These are phyloP conservation scores for Knoxdaviesia proteae DNA, from an alignment of 2,329 filamentous ascomycete species.

Conservation along the genomic window DNA sequence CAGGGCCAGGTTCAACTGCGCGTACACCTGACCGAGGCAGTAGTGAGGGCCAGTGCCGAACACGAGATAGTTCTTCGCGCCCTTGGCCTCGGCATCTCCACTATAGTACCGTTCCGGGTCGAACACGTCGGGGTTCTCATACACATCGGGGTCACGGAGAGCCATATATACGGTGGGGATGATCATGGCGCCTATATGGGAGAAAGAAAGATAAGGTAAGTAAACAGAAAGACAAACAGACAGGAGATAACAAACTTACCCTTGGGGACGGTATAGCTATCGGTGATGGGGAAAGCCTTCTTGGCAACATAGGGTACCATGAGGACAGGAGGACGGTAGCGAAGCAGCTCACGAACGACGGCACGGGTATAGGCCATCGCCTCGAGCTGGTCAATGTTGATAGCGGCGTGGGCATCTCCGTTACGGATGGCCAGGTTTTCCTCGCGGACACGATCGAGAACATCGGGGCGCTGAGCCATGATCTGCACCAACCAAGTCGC, in stretches of 20 bases:
- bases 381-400: slow-evolving; percentile 75
- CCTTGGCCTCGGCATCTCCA: slow-evolving; percentile 70
- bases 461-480: slow-evolving; percentile 80
- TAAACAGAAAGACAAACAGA: slow-evolving; percentile 3
- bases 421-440: slow-evolving; percentile 66
- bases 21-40: slow-evolving; percentile 86
- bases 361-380: slow-evolving; percentile 77
- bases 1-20: slow-evolving; percentile 67
- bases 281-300: slow-evolving; percentile 82
- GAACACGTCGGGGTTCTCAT: slow-evolving; percentile 71
- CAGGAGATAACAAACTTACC: slow-evolving; percentile 20
- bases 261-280: slow-evolving; percentile 80
- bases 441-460: slow-evolving; percentile 73
- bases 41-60: slow-evolving; percentile 94
- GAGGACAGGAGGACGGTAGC: slow-evolving; percentile 87
- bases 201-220: slow-evolving; percentile 2
- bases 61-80: slow-evolving; percentile 85
- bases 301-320: slow-evolving; percentile 94
- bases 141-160: slow-evolving; percentile 80
- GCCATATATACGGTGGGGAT: slow-evolving; percentile 81
- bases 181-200: slow-evolving; percentile 55
- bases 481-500: slow-evolving; percentile 91
- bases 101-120: slow-evolving; percentile 82
- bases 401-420: slow-evolving; percentile 46
- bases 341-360: slow-evolving; percentile 74